These are phyloP conservation scores for Epichloe elymi DNA, from an alignment of 2,329 filamentous ascomycete genomes.

Conservation along the genomic window DNA sequence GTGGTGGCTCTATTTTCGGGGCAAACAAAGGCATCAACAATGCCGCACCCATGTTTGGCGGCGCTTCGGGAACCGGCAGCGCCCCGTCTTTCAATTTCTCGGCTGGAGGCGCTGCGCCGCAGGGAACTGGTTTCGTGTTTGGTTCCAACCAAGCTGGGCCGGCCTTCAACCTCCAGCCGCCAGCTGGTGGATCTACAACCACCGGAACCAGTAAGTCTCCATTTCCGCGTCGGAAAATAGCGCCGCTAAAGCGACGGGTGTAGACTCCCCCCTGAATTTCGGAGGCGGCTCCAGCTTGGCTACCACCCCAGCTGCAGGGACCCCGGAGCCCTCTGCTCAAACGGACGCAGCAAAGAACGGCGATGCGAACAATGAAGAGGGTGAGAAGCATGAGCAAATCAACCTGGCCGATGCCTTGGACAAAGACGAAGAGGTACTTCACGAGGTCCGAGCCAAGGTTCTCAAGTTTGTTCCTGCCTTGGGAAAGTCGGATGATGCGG, in stretches of 20 bases:
- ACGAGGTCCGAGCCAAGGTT: constrained; percentile 60
- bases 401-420: constrained; percentile 57
- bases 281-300: constrained; percentile 48
- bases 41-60: constrained; percentile 19
- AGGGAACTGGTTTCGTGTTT: constrained; percentile 18
- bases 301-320: constrained; percentile 45
- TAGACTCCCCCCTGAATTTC: constrained; percentile 42
- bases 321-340: constrained; percentile 40
- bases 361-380: constrained; percentile 33
- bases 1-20: constrained; percentile 14
- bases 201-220: constrained; percentile 34
- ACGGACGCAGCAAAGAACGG: constrained; percentile 27
- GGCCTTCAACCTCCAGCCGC: constrained; percentile 28
- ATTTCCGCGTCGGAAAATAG: constrained; percentile 28
- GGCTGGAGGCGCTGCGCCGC: constrained; percentile 16
- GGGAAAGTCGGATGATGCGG: constrained; percentile 29
- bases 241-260: constrained; percentile 32
- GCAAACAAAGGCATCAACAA: constrained; percentile 12
- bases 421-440: constrained; percentile 56
- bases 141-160: constrained; percentile 22
- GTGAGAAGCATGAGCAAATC: constrained; percentile 53
- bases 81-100: constrained; percentile 28
- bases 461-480: constrained; percentile 42
- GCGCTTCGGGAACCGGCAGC: constrained; percentile 15
- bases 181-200: constrained; percentile 29